These are phyloP conservation scores for Boletus sp. DNA, from an alignment of 768 basidiomycete genomes.

Conservation along the genomic window DNA sequence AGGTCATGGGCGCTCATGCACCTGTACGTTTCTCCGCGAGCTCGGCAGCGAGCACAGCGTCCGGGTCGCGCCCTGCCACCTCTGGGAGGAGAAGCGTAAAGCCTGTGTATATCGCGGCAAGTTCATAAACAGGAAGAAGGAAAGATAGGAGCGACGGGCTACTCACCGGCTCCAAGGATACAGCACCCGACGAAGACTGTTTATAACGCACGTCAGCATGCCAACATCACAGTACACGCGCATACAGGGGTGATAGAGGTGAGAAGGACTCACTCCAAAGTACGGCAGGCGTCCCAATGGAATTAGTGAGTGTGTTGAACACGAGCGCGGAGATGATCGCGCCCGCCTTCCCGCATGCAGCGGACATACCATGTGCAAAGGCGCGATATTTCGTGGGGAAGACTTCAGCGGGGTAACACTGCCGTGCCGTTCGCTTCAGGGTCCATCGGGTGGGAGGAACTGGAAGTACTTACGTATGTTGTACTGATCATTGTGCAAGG, in stretches of 20 bases:
- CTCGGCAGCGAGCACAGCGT: constrained; percentile 43
- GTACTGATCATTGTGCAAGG: constrained; percentile 34
- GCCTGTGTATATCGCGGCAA: constrained; percentile 9
- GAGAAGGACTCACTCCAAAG: constrained; percentile 61
- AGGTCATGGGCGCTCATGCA: background rate
- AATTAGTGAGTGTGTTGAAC: constrained; percentile 59
- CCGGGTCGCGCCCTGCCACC: constrained; percentile 49
- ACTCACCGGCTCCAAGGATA: constrained; percentile 49
- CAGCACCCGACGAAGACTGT: constrained; percentile 69
- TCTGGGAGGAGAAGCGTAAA: constrained; percentile 51
- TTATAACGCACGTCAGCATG: background rate
- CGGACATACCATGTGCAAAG: constrained; percentile 70
- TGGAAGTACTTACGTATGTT: constrained; percentile 41
- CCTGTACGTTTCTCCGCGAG: constrained; percentile 16
- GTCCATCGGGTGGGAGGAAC: background rate
- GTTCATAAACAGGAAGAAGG: background rate
- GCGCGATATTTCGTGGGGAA: constrained; percentile 77
- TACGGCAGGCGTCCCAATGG: constrained; percentile 61
- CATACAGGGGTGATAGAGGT: background rate
- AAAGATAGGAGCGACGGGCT: background rate
- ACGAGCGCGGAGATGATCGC: constrained; percentile 75
- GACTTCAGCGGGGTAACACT: constrained; percentile 75
- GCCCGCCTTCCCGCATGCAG: constrained; percentile 70
- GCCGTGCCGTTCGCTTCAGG: constrained; percentile 2
- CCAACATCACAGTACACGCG: background rate